A percentile compares a stretch with the other conserved stretches of the same genome.
phyloP scores from a whole-genome alignment of 805 yeast species.

The Komagataella pseudopastoris region DNA sequence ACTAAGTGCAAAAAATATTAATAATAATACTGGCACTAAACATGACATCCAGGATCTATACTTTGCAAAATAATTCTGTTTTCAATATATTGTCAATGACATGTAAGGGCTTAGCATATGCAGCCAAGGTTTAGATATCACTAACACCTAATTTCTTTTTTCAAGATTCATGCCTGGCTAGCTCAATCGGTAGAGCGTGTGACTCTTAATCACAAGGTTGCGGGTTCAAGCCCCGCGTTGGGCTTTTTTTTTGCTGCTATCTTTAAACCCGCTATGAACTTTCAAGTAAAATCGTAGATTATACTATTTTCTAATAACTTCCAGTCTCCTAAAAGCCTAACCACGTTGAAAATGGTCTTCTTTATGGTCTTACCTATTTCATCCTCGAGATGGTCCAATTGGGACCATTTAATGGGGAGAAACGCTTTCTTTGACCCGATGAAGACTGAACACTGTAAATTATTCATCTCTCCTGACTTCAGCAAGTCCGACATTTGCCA shows the following conservation, averaged over 20 bases:
- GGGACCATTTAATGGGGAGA: not conserved
- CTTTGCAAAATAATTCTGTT: too few relatives aligned
- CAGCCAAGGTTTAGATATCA: not conserved
- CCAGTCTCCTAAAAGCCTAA: not conserved
- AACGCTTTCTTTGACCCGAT: not conserved
- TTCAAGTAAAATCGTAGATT: too few relatives aligned
- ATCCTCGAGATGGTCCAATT: not conserved
- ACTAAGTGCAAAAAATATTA: too few relatives aligned
- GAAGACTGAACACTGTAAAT: not conserved
- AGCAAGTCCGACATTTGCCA: conserved; percentile 22
- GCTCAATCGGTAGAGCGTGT: conserved; percentile 1
- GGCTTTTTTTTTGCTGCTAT: not conserved
- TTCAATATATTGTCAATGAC: too few relatives aligned
- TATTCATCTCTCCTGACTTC: not conserved
- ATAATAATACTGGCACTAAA: too few relatives aligned
- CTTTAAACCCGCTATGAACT: not conserved
- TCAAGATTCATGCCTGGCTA: not conserved
- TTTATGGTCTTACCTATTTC: not conserved
- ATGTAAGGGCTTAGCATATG: too few relatives aligned
- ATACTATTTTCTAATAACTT: not conserved
- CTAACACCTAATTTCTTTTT: too few relatives aligned
- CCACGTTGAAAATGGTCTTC: not conserved
- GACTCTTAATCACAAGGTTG: conserved; percentile 1
- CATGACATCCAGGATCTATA: too few relatives aligned
- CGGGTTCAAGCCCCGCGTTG: conserved; percentile 1